Evolutionary conservation across 345 rosid species (phyloP).

Genomic region (Rhodamnia rubescens): DNA sequence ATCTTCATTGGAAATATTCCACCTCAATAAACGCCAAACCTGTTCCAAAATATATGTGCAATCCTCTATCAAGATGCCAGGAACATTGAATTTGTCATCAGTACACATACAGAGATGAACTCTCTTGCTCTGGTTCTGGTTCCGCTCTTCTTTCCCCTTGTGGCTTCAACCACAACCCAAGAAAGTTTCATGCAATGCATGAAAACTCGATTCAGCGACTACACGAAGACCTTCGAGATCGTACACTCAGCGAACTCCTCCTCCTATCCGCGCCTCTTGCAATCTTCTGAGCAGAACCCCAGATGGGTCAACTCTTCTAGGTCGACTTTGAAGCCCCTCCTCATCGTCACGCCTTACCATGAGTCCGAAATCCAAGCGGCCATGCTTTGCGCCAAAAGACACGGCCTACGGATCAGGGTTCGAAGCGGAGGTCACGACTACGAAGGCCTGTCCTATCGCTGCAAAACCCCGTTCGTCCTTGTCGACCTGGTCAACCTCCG

Average conservation of each 20-base stretch:
- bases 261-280: conserved; percentile 11
- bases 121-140: background rate
- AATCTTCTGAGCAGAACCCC: conserved; percentile 20
- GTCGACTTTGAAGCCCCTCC: conserved; percentile 13
- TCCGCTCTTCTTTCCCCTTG: background rate
- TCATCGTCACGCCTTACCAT: conserved; percentile 25
- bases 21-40: background rate
- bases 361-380: conserved; percentile 33
- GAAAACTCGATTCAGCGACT: conserved; percentile 11
- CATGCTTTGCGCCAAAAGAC: conserved; percentile 13
- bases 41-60: background rate
- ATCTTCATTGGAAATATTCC: background rate
- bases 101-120: background rate
- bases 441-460: conserved; percentile 38
- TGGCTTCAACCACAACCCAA: background rate
- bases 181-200: conserved; percentile 20
- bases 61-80: background rate
- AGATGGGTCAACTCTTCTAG: conserved; percentile 13
- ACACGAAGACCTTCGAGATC: conserved; percentile 3
- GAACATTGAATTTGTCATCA: background rate
- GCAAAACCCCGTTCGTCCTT: conserved; percentile 20
- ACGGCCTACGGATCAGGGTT: conserved; percentile 24
- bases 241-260: conserved; percentile 18
- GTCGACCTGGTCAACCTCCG: conserved; percentile 29
- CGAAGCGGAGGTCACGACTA: conserved; percentile 56